Base-by-base conservation (phyloP, 768 basidiomycete species). In the Suillus cothurnatus region DNA sequence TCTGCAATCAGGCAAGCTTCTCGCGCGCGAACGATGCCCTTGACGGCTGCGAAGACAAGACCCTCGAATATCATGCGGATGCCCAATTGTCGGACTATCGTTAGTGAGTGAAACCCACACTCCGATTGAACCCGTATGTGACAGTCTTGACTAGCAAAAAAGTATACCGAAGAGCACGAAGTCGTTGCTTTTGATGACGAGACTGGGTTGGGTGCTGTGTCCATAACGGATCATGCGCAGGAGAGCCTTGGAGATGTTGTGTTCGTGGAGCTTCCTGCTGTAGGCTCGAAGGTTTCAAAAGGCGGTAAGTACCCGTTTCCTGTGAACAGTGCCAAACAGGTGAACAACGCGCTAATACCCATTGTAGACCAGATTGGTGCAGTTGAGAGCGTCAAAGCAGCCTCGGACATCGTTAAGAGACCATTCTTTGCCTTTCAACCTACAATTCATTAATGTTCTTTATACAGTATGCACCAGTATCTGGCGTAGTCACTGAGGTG, bases 371-470 rank as follows among this genome's bases (percentile, higher is more conserved):
- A 88, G 68, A 91, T 97, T 74, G 95, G 95, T 59, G 93, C 93
- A 8, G 94, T 98, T 12, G 95, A 97, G 78, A 97, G 95, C 67
- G 95, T 97, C 64, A 98, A 98, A 76, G 95, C 95, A 34, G 94
- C 95, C 45, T 96, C 95, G 2, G 95, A 98, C 74, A 95, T 98
- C 73, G 93, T 93, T 78, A 66, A 76, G 84, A 80, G 31, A 41
- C 57, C 28, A 7, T 64, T 12, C 34, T 57, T 65, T 47, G 17
- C 43, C 12, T 63, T 47, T 31, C 6, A n/a, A 56, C 61, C 31
- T 63, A 57, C 11, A 49, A 21, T 59, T 62, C n/a, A 70, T 73
- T 66, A 66, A 3, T 34, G 23, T 41, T 34, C 41, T 45, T 14
- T 63, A 15, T 31, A 28, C 66, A 95, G 93, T 99, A 92, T 78